Evolutionary conservation across 2,329 filamentous ascomycete genomes (phyloP).

Genomic region (Aspergillus arachidicola): DNA sequence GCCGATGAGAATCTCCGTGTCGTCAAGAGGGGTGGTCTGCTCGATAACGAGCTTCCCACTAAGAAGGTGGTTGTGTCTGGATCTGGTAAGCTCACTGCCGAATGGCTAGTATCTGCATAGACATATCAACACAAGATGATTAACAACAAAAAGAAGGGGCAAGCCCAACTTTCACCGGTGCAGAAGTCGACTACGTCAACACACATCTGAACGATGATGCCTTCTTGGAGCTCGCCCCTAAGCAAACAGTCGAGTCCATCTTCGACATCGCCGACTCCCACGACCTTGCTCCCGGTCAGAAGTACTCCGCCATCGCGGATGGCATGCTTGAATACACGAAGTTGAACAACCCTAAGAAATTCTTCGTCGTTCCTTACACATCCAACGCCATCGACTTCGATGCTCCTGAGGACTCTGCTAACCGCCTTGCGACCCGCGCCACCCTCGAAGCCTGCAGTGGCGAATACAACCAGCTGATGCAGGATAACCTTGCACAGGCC

Average conservation of each 20-base stretch:
- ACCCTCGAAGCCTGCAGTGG: constrained; percentile 13
- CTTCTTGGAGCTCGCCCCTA: constrained; percentile 16
- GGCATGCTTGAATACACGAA: constrained; percentile 17
- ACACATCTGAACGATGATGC: constrained; percentile 15
- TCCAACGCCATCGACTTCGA: constrained; percentile 18
- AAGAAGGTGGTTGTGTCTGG: constrained; percentile 17
- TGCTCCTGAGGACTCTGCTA: constrained; percentile 2
- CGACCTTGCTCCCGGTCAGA: constrained; percentile 11
- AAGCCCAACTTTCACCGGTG: constrained; percentile 16
- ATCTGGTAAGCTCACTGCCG: constrained; percentile 7
- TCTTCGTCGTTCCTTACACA: constrained; percentile 8
- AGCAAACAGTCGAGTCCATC: constrained; percentile 16
- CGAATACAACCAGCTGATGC: constrained; percentile 14
- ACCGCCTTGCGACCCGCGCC: constrained; percentile 11
- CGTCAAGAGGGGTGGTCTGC: constrained; percentile 17
- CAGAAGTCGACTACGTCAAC: constrained; percentile 16
- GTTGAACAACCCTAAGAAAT: constrained; percentile 6
- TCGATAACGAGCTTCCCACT: constrained; percentile 16
- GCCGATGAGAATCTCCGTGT: constrained; percentile 13
- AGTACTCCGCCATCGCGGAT: constrained; percentile 16
- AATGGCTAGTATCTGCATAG: background rate
- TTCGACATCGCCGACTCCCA: constrained; percentile 19
- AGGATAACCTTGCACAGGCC: constrained; percentile 13
- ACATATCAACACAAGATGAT: background rate
- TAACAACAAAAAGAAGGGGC: constrained; percentile 2